Conservation (phyloP, 83 land plant species). For the Picea abies region DNA sequence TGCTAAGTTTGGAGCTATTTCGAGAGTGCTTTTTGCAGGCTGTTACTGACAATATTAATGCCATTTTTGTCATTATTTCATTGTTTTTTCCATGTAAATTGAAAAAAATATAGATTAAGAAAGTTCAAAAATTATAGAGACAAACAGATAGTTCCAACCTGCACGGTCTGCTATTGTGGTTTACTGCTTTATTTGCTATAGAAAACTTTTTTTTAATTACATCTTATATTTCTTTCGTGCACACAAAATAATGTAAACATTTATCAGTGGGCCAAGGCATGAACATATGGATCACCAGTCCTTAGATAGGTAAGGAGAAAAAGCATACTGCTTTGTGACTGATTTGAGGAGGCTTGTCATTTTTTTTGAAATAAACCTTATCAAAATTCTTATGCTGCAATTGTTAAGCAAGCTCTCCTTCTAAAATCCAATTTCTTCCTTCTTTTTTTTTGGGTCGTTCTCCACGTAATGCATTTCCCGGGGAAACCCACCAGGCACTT, state of each 20-base stretch:
- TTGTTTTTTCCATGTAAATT: neutral
- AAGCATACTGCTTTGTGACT: too few relatives aligned
- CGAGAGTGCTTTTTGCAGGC: neutral
- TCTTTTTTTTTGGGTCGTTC: too few relatives aligned
- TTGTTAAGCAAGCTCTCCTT: neutral
- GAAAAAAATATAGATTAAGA: neutral
- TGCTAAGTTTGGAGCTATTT: neutral
- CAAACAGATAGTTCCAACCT: neutral
- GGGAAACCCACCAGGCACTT: too few relatives aligned
- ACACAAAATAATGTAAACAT: too few relatives aligned
- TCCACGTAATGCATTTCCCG: too few relatives aligned
- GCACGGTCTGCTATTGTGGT: neutral
- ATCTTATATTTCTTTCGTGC: too few relatives aligned
- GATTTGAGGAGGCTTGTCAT: too few relatives aligned
- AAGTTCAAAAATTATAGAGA: neutral
- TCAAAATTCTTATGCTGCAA: constrained; percentile 1
- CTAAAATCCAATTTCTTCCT: neutral
- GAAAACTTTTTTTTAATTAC: too few relatives aligned
- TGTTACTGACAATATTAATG: neutral
- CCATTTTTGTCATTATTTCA: neutral
- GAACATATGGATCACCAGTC: too few relatives aligned
- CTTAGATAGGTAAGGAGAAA: too few relatives aligned
- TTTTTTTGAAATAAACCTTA: neutral
- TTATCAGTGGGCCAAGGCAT: too few relatives aligned
- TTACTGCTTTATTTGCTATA: neutral